phyloP scores from a whole-genome alignment of 192 early-diverging fungal species.

The Coemansia sp. region DNA sequence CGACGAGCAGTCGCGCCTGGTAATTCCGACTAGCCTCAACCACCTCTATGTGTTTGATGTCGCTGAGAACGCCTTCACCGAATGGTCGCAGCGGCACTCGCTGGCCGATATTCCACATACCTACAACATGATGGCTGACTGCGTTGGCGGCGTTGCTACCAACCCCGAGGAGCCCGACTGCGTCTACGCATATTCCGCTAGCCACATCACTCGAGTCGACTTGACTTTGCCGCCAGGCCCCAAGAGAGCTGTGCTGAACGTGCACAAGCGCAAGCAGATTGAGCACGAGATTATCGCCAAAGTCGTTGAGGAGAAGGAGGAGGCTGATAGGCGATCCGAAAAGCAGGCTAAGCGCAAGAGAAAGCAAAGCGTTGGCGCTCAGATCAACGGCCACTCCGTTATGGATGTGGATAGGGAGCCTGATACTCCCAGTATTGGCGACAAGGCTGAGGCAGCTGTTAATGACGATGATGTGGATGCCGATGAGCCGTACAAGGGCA shows the following conservation, averaged over 20 bases:
- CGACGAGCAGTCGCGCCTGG: constrained; percentile 25
- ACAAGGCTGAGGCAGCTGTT: constrained; percentile 16
- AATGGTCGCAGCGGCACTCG: constrained; percentile 80
- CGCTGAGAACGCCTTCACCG: constrained; percentile 63
- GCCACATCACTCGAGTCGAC: constrained; percentile 75
- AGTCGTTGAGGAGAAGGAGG: constrained; percentile 47
- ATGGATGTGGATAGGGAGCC: constrained; percentile 38
- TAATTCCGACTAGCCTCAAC: constrained; percentile 67
- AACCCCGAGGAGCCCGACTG: constrained; percentile 64
- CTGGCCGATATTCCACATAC: constrained; percentile 62
- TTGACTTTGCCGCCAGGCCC: constrained; percentile 61
- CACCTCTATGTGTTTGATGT: constrained; percentile 74
- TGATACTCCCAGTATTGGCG: constrained; percentile 6
- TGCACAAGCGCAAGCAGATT: constrained; percentile 62
- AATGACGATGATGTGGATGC: neutral
- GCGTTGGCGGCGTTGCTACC: constrained; percentile 71
- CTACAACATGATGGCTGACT: constrained; percentile 66
- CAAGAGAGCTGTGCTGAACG: constrained; percentile 57
- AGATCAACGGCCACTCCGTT: constrained; percentile 31
- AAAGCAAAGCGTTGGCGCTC: constrained; percentile 35
- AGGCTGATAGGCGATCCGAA: constrained; percentile 41
- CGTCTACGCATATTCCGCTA: constrained; percentile 68
- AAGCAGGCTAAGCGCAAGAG: constrained; percentile 53
- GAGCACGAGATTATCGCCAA: constrained; percentile 46
- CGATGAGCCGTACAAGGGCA: constrained; percentile 23